Conservation (phyloP, 352 stramenopile species). For the Globisporangium spiculum region DNA sequence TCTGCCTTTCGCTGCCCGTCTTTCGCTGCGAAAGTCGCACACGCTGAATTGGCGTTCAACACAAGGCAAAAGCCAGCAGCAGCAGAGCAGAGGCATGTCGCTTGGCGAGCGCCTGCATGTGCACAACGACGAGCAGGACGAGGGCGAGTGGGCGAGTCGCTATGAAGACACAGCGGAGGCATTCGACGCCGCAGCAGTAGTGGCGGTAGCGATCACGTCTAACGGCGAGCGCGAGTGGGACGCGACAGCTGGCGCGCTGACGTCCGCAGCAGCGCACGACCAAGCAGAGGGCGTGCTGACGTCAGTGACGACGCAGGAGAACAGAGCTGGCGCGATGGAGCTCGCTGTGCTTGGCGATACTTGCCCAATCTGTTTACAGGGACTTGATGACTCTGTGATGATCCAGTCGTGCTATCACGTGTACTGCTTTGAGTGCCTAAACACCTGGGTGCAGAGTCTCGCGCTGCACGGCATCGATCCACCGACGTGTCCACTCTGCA, state of each 20-base stretch:
- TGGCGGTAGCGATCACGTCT: background rate
- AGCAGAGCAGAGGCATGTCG: conserved; percentile 29
- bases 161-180: conserved; percentile 17
- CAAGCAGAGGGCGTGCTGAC: conserved; percentile 8
- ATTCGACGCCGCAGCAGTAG: conserved; percentile 1
- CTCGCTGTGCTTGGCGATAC: conserved; percentile 64
- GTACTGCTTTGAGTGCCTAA: conserved; percentile 70
- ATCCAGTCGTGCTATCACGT: conserved; percentile 62
- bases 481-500: conserved; percentile 69
- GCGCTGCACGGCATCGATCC: conserved; percentile 48
- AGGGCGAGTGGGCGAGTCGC: conserved; percentile 47
- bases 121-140: conserved; percentile 29
- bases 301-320: conserved; percentile 12
- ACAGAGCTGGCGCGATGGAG: conserved; percentile 26
- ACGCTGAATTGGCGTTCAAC: background rate
- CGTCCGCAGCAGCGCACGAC: conserved; percentile 20
- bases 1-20: background rate
- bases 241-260: conserved; percentile 15
- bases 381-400: conserved; percentile 55
- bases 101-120: conserved; percentile 26
- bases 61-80: background rate
- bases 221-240: conserved; percentile 21
- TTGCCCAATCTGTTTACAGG: conserved; percentile 71
- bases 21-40: background rate
- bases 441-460: conserved; percentile 55